phyloP scores from a whole-genome alignment of 768 basidiomycete species.

The Kwoniella mangroviensis region DNA sequence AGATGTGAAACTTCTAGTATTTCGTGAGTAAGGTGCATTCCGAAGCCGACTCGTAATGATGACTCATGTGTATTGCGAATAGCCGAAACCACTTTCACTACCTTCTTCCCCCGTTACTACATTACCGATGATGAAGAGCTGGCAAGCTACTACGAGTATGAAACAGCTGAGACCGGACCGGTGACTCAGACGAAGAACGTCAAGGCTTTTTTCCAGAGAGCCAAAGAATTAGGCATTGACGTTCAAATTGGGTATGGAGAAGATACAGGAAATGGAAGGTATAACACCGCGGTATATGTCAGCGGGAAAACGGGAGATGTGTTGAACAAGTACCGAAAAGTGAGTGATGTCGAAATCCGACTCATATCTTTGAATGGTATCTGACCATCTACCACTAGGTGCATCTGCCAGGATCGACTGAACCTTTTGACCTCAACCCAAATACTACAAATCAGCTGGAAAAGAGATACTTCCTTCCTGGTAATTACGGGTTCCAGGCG shows the following conservation, averaged over 20 bases:
- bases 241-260: conserved; percentile 56
- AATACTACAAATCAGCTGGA: conserved; percentile 57
- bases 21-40: conserved; percentile 26
- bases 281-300: conserved; percentile 55
- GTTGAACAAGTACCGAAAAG: conserved; percentile 52
- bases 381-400: conserved; percentile 20
- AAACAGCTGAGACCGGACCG: conserved; percentile 28
- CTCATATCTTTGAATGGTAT: no score
- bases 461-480: conserved; percentile 56
- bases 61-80: neutral
- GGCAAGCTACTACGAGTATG: conserved; percentile 45
- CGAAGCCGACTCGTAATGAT: neutral
- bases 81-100: conserved; percentile 48
- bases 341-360: conserved; percentile 10
- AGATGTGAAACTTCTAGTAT: conserved; percentile 41
- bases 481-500: conserved; percentile 53
- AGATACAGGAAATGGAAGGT: conserved; percentile 44
- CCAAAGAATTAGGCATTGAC: conserved; percentile 45
- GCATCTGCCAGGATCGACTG: conserved; percentile 50
- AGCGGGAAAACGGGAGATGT: conserved; percentile 39
- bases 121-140: conserved; percentile 50
- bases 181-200: conserved; percentile 39
- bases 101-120: conserved; percentile 56
- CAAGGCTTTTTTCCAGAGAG: conserved; percentile 47
- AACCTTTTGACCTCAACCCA: conserved; percentile 52